phyloP scores from a whole-genome alignment of 148 eudicot genomes.

The Rheum nobile region DNA sequence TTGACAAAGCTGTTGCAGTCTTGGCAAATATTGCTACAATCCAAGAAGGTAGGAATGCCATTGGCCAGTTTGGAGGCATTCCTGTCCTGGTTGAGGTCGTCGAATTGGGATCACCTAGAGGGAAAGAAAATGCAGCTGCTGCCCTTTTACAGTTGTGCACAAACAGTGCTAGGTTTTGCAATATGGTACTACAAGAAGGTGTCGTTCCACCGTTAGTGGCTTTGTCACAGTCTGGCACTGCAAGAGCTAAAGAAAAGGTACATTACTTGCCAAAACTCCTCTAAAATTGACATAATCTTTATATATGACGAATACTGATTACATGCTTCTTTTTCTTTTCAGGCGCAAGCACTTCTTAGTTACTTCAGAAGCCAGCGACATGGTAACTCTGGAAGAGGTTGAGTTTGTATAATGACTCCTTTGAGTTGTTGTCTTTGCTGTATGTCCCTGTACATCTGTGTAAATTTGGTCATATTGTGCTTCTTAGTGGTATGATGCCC shows the following conservation, averaged over 20 bases:
- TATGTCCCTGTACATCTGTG: constrained; percentile 3
- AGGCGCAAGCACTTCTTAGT: constrained; percentile 51
- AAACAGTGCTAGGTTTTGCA: constrained; percentile 40
- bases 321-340: constrained; percentile 8
- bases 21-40: constrained; percentile 55
- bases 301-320: not conserved
- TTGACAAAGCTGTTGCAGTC: constrained; percentile 55
- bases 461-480: constrained; percentile 8
- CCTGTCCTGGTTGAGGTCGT: constrained; percentile 58
- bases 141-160: constrained; percentile 57
- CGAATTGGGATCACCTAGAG: constrained; percentile 60
- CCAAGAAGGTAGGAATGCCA: constrained; percentile 43
- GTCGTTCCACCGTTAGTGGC: constrained; percentile 23
- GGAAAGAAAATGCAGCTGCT: constrained; percentile 68
- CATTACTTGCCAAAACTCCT: not conserved
- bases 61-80: constrained; percentile 50
- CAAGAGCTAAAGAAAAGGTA: constrained; percentile 11
- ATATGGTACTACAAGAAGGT: constrained; percentile 49
- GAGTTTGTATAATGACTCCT: constrained; percentile 6
- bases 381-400: constrained; percentile 37
- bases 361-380: constrained; percentile 46
- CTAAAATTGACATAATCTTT: not conserved
- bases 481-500: constrained; percentile 2
- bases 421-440: not conserved
- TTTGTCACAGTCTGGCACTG: constrained; percentile 10